Percentiles rank a stretch among this genome's conserved stretches.
Conservation (phyloP, 176 grass and related monocot species). For the Carex parvula region DNA sequence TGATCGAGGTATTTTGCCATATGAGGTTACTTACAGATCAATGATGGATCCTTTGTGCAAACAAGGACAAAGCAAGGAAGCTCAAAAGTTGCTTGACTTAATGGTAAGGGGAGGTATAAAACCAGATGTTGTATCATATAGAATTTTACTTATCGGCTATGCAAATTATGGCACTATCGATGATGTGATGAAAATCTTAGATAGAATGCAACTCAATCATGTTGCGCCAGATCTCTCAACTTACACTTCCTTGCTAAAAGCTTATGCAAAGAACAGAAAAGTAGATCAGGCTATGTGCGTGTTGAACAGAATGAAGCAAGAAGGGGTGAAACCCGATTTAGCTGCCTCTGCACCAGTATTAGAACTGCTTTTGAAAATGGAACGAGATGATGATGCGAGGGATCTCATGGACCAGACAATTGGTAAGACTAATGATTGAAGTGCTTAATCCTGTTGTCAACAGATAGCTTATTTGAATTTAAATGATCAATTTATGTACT, state of each 20-base stretch:
- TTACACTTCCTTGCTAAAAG: background rate
- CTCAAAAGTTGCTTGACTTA: background rate
- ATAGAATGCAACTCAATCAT: background rate
- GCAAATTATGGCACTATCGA: background rate
- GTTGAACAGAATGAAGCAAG: no score
- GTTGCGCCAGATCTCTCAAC: background rate
- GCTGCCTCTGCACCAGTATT: no score
- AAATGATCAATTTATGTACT: no score
- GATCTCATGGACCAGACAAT: no score
- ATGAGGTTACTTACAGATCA: conserved; percentile 1
- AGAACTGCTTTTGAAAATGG: no score
- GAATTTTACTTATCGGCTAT: background rate
- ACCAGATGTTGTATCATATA: background rate
- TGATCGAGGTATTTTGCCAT: background rate
- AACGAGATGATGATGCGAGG: no score
- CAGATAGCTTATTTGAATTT: no score
- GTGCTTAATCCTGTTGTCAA: no score
- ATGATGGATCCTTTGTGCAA: conserved; percentile 13
- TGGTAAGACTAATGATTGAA: no score
- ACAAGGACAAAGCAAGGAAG: conserved; percentile 10
- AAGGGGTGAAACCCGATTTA: no score
- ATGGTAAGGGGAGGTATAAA: background rate
- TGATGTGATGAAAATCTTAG: background rate
- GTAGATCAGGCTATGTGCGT: no score
- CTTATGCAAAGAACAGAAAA: no score